Conservation (phyloP, 176 grass and related monocot species). For the Avena sativa region DNA sequence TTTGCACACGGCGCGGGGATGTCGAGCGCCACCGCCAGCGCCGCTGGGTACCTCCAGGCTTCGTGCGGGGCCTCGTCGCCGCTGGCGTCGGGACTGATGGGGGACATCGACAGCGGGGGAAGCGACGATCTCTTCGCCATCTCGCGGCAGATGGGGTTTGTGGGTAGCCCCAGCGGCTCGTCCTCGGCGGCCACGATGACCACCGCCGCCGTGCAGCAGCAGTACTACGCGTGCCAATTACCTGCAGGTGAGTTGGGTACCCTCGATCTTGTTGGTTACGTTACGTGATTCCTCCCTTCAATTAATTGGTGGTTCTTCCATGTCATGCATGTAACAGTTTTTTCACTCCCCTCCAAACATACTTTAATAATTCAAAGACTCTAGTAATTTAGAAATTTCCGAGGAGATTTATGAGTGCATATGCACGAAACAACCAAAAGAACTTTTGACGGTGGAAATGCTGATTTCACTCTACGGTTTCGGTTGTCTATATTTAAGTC, state of each 20-base stretch:
- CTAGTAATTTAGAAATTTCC: not conserved
- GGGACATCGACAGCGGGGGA: constrained; percentile 47
- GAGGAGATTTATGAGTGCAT: constrained; percentile 6
- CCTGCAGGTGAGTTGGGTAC: constrained; percentile 53
- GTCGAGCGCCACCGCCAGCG: constrained; percentile 5
- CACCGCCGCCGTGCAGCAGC: constrained; percentile 42
- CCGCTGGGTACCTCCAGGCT: constrained; percentile 43
- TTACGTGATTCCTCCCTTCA: constrained; percentile 10
- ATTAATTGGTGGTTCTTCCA: constrained; percentile 39
- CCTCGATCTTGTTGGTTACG: constrained; percentile 19
- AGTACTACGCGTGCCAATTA: constrained; percentile 47
- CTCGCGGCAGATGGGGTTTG: constrained; percentile 81
- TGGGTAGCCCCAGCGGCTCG: constrained; percentile 43
- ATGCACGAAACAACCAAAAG: constrained; percentile 13
- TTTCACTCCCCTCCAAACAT: not conserved
- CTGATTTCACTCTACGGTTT: constrained; percentile 40
- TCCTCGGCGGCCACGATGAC: constrained; percentile 31
- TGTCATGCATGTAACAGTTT: constrained; percentile 38
- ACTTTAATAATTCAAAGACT: constrained; percentile 24
- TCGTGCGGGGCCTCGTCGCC: constrained; percentile 50
- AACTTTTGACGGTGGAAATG: constrained; percentile 38
- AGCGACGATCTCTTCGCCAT: constrained; percentile 93
- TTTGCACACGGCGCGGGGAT: constrained; percentile 26
- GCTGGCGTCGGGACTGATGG: constrained; percentile 47
- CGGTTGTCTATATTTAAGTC: constrained; percentile 26